Percentiles rank a stretch among this genome's conserved stretches.
These are phyloP conservation scores for Cronartium quercuum DNA, from an alignment of 1,284 basidiomycete species.

Conservation along the genomic window DNA sequence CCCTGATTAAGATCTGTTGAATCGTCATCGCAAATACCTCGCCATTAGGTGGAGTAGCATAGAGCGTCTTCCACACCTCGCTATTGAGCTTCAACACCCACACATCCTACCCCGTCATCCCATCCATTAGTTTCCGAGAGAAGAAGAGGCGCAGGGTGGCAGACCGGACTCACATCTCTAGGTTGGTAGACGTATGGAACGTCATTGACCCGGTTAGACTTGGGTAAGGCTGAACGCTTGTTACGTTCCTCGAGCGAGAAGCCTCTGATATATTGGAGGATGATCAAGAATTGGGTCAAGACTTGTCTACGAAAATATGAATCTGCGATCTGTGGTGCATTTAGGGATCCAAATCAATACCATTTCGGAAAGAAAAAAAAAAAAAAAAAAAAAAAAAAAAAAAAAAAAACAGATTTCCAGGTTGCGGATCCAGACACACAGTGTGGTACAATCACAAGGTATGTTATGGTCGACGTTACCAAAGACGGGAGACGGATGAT, in stretches of 20 bases:
- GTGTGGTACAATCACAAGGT: not conserved
- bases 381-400: not conserved
- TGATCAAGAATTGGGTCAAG: constrained; percentile 74
- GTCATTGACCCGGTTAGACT: constrained; percentile 21
- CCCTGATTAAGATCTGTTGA: constrained; percentile 31
- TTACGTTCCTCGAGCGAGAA: constrained; percentile 67
- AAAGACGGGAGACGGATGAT: not conserved
- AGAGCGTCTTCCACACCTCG: constrained; percentile 38
- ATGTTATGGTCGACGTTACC: not conserved
- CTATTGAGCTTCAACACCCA: constrained; percentile 36
- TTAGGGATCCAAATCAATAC: not conserved
- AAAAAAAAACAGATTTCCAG: too few relatives aligned
- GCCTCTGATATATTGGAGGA: constrained; percentile 69
- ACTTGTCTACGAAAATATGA: constrained; percentile 84
- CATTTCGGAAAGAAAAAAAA: not conserved
- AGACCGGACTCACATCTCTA: constrained; percentile 22
- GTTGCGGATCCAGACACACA: not conserved
- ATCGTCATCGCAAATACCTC: constrained; percentile 36
- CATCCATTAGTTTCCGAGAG: not conserved
- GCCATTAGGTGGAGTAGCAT: constrained; percentile 36
- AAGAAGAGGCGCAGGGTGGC: not conserved
- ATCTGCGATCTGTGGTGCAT: constrained; percentile 63
- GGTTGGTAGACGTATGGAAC: constrained; percentile 34
- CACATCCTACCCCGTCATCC: constrained; percentile 5
- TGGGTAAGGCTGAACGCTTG: constrained; percentile 41